These are phyloP conservation scores for Candida suzukii DNA, from an alignment of 805 yeast species.

Conservation along the genomic window DNA sequence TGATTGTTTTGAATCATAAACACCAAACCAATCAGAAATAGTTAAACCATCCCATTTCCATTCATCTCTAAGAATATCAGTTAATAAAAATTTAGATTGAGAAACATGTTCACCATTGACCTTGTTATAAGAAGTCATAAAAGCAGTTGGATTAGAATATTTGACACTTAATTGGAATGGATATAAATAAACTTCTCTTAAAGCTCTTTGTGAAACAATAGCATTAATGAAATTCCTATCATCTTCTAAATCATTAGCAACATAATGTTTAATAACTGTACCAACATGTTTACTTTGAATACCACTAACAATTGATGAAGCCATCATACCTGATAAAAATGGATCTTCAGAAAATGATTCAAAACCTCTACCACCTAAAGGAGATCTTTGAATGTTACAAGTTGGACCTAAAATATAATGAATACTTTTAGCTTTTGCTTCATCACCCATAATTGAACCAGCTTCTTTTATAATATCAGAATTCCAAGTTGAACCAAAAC, in stretches of 20 bases:
- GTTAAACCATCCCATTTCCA: constrained; percentile 48
- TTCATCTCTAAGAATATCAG: constrained; percentile 39
- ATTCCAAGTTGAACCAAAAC: constrained; percentile 50
- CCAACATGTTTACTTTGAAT: constrained; percentile 30
- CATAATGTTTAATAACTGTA: constrained; percentile 36
- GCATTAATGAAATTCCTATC: constrained; percentile 43
- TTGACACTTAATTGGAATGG: constrained; percentile 57
- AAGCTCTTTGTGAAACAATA: constrained; percentile 49
- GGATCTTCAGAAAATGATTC: too few species aligned
- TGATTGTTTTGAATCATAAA: constrained; percentile 38
- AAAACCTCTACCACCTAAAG: too few species aligned
- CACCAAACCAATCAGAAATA: constrained; percentile 64
- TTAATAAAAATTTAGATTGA: constrained; percentile 34
- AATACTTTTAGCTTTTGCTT: constrained; percentile 36
- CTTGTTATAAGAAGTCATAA: constrained; percentile 61
- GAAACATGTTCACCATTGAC: constrained; percentile 56
- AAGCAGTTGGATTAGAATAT: constrained; percentile 42
- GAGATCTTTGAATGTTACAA: constrained; percentile 32
- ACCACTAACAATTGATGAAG: constrained; percentile 30
- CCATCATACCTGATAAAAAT: constrained; percentile 30
- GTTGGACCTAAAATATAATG: constrained; percentile 33
- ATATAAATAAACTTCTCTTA: constrained; percentile 56
- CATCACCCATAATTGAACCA: constrained; percentile 41
- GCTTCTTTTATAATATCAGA: constrained; percentile 39
- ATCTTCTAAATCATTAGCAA: constrained; percentile 54